These are phyloP conservation scores for Pelagophyceae sp. DNA, from an alignment of 352 stramenopile genomes.

Conservation along the genomic window DNA sequence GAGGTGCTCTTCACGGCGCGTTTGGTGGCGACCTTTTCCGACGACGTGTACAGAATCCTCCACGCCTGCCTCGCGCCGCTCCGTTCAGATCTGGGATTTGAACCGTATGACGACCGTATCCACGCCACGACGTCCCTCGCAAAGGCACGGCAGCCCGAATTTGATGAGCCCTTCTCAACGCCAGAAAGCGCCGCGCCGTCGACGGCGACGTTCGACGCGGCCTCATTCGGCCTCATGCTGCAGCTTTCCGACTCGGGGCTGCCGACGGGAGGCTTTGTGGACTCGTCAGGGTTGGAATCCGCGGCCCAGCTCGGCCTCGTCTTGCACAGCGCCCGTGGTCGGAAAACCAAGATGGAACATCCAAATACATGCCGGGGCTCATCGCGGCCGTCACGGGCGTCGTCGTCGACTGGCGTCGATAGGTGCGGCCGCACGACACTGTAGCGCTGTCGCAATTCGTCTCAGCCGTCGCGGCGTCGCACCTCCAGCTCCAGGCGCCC, in stretches of 20 bases:
- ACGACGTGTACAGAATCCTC: slow-evolving; percentile 54
- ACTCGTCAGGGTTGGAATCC: slow-evolving; percentile 53
- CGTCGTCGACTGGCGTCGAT: too few relatives aligned
- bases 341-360: too few relatives aligned
- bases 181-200: too few relatives aligned
- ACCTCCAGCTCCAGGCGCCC: slow-evolving; percentile 8
- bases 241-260: slow-evolving; percentile 50
- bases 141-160: neutral
- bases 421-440: slow-evolving; percentile 26
- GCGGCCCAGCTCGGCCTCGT: slow-evolving; percentile 47
- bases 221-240: slow-evolving; percentile 20
- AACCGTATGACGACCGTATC: slow-evolving; percentile 53
- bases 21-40: slow-evolving; percentile 42
- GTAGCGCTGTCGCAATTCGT: slow-evolving; percentile 10
- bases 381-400: too few relatives aligned
- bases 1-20: slow-evolving; percentile 23
- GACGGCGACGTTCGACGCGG: too few relatives aligned
- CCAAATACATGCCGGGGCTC: too few relatives aligned
- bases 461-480: neutral
- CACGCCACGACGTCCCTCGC: slow-evolving; percentile 30
- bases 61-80: slow-evolving; percentile 42
- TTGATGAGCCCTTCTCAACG: too few relatives aligned
- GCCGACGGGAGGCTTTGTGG: slow-evolving; percentile 54
- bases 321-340: too few relatives aligned
- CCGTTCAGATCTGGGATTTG: slow-evolving; percentile 36